phyloP scores from a whole-genome alignment of 345 rosid species.

The Salix dunnii region DNA sequence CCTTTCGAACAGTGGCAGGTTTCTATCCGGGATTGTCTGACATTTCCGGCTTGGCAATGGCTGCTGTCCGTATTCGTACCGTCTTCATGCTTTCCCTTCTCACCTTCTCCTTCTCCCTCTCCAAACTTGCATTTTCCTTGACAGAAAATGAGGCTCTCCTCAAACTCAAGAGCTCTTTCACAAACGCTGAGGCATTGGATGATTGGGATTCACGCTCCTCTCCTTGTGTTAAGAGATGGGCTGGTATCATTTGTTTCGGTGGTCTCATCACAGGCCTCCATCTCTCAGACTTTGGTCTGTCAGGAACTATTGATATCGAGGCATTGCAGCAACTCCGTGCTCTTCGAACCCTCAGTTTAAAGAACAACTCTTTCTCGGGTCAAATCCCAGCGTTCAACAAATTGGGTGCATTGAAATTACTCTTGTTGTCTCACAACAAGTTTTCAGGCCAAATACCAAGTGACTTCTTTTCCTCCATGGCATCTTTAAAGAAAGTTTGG shows the following conservation, averaged over 20 bases:
- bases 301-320: conserved; percentile 21
- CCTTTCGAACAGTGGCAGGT: conserved; percentile 48
- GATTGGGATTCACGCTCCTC: conserved; percentile 14
- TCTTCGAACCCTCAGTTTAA: conserved; percentile 23
- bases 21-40: conserved; percentile 21
- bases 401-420: conserved; percentile 25
- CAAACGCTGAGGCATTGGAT: conserved; percentile 6
- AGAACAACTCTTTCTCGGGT: conserved; percentile 23
- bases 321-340: conserved; percentile 19
- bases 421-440: conserved; percentile 10
- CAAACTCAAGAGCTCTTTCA: conserved; percentile 16
- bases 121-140: conserved; percentile 8
- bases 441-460: conserved; percentile 22
- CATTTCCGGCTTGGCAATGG: conserved; percentile 44
- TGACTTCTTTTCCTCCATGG: conserved; percentile 24
- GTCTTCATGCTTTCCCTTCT: conserved; percentile 3
- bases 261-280: conserved; percentile 19
- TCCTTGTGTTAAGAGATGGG: conserved; percentile 22
- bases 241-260: conserved; percentile 17
- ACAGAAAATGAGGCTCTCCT: conserved; percentile 25
- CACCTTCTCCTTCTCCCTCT: conserved; percentile 9
- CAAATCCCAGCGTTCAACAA: conserved; percentile 24
- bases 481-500: conserved; percentile 34
- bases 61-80: conserved; percentile 34
- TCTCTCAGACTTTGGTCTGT: conserved; percentile 18